Percentiles rank a stretch among this genome's conserved stretches.
These are phyloP conservation scores for Oryza nivara DNA, from an alignment of 176 grass and related monocot species.

Conservation along the genomic window DNA sequence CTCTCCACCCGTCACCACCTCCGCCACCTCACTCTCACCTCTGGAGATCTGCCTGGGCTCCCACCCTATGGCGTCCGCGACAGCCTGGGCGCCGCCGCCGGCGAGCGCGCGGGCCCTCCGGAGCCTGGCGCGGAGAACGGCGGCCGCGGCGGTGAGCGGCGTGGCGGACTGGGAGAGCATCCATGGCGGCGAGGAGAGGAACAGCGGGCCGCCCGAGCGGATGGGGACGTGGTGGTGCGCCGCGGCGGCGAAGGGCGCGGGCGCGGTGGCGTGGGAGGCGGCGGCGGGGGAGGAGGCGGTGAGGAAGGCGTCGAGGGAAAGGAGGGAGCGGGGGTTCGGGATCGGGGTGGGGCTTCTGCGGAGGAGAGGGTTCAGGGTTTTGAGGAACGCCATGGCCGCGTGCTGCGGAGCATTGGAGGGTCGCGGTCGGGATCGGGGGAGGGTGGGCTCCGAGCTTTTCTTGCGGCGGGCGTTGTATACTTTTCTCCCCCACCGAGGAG, in stretches of 20 bases:
- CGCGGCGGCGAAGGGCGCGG: slow-evolving; percentile 4
- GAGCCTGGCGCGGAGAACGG: slow-evolving; percentile 55
- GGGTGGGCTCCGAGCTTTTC: slow-evolving; percentile 15
- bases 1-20: slow-evolving; percentile 37
- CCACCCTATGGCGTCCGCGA: slow-evolving; percentile 36
- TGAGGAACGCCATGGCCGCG: slow-evolving; percentile 64
- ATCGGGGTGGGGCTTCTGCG: slow-evolving; percentile 44
- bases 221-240: slow-evolving; percentile 10
- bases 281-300: slow-evolving; percentile 39
- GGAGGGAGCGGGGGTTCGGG: slow-evolving; percentile 29
- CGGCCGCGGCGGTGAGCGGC: slow-evolving; percentile 60
- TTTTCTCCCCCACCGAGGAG: not conserved
- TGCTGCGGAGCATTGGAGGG: slow-evolving; percentile 25
- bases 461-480: slow-evolving; percentile 32
- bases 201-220: slow-evolving; percentile 46
- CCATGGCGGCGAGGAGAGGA: slow-evolving; percentile 75
- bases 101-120: slow-evolving; percentile 50
- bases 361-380: slow-evolving; percentile 70
- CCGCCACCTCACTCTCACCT: not conserved
- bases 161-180: slow-evolving; percentile 66
- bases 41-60: slow-evolving; percentile 40
- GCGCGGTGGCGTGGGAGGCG: slow-evolving; percentile 3
- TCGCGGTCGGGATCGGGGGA: slow-evolving; percentile 3
- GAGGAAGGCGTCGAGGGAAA: slow-evolving; percentile 35
- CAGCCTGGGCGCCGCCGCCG: slow-evolving; percentile 36